Conservation (phyloP, 2,329 filamentous ascomycete genomes). For the Fusarium sp. region DNA sequence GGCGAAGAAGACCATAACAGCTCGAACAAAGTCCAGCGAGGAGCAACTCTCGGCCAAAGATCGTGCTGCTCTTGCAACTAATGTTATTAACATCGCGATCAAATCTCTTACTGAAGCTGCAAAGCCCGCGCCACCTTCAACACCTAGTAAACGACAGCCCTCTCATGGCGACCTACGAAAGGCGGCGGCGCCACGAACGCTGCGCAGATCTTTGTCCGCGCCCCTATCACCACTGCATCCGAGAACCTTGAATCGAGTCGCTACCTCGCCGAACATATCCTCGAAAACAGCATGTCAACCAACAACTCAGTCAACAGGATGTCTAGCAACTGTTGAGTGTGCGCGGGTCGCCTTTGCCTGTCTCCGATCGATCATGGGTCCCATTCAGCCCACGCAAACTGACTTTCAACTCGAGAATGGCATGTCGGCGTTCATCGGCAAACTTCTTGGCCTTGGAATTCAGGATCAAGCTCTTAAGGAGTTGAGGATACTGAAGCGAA, state of each 20-base stretch:
- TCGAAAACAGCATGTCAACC: slow-evolving; percentile 50
- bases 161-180: slow-evolving; percentile 51
- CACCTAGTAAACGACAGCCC: slow-evolving; percentile 50
- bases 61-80: slow-evolving; percentile 75
- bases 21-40: slow-evolving; percentile 32
- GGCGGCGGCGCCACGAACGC: slow-evolving; percentile 53
- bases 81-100: slow-evolving; percentile 77
- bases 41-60: slow-evolving; percentile 59
- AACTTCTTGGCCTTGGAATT: slow-evolving; percentile 72
- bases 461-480: slow-evolving; percentile 78
- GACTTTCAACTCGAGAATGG: slow-evolving; percentile 79
- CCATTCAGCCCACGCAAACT: slow-evolving; percentile 66
- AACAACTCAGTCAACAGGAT: slow-evolving; percentile 55
- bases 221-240: slow-evolving; percentile 72
- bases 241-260: slow-evolving; percentile 70
- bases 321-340: slow-evolving; percentile 74
- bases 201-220: slow-evolving; percentile 68
- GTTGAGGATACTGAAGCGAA: slow-evolving; percentile 72
- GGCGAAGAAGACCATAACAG: slow-evolving; percentile 35
- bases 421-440: slow-evolving; percentile 76
- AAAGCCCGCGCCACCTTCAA: slow-evolving; percentile 58
- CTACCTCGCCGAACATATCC: slow-evolving; percentile 62
- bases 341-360: slow-evolving; percentile 75
- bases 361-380: slow-evolving; percentile 69
- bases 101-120: slow-evolving; percentile 76